These are phyloP conservation scores for Garcileccinum viscosum DNA, from an alignment of 1,284 basidiomycete species.

Conservation along the genomic window DNA sequence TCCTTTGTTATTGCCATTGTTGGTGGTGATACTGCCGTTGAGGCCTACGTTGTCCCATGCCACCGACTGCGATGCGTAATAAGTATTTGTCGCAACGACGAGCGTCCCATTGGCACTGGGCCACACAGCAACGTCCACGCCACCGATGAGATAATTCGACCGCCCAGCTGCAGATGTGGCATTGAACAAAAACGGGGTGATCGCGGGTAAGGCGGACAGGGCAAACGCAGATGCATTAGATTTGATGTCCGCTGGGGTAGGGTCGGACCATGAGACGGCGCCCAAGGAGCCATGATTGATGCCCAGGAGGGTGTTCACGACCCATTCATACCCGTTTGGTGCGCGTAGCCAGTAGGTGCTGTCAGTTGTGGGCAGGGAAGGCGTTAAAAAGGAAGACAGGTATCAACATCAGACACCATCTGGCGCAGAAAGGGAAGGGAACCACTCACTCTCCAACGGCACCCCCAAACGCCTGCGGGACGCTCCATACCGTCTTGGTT, in stretches of 20 bases:
- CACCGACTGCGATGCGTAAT: conserved; percentile 40
- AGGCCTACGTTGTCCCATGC: conserved; percentile 24
- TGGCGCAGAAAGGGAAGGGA: neutral
- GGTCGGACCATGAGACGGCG: conserved; percentile 74
- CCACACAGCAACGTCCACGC: conserved; percentile 54
- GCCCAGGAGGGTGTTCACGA: conserved; percentile 65
- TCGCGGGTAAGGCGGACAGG: conserved; percentile 41
- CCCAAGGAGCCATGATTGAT: conserved; percentile 77
- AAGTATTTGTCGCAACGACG: conserved; percentile 49
- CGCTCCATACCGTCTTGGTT: conserved; percentile 66
- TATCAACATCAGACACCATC: neutral
- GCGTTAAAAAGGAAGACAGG: neutral
- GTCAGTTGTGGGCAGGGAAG: neutral
- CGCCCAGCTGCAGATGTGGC: conserved; percentile 26
- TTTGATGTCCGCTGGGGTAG: conserved; percentile 67
- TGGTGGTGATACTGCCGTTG: neutral
- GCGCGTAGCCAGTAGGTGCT: conserved; percentile 70
- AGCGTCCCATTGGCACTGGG: conserved; percentile 42
- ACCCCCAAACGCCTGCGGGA: conserved; percentile 78
- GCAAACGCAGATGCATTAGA: conserved; percentile 62
- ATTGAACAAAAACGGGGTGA: conserved; percentile 49
- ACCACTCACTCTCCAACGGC: conserved; percentile 52
- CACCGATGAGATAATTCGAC: conserved; percentile 37
- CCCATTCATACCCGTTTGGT: conserved; percentile 73
- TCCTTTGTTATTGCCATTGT: neutral